phyloP scores from a whole-genome alignment of 163 green algal genomes.

The Picocystis sp. region DNA sequence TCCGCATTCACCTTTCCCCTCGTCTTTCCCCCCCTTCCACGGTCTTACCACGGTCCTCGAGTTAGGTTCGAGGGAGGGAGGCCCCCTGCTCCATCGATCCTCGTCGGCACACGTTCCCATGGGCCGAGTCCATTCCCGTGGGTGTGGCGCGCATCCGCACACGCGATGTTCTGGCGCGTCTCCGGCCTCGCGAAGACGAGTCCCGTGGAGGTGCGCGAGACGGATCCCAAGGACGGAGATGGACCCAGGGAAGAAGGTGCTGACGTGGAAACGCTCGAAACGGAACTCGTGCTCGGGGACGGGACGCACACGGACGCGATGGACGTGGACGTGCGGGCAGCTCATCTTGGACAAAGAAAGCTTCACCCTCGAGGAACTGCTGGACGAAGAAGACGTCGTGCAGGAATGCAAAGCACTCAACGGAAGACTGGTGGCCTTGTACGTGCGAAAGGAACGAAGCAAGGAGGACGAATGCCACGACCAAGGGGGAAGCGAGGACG shows the following conservation, averaged over 20 bases:
- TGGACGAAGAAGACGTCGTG: conserved; percentile 95
- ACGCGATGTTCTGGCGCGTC: conserved; percentile 49
- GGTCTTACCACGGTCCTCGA: too few species aligned
- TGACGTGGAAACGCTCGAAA: too few species aligned
- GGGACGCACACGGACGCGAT: too few species aligned
- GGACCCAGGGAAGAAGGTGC: too few species aligned
- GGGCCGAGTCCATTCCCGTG: not conserved
- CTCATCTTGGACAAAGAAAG: conserved; percentile 80
- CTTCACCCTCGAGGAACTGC: conserved; percentile 85
- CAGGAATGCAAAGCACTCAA: conserved; percentile 95
- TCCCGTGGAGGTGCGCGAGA: conserved; percentile 40
- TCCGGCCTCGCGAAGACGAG: conserved; percentile 38
- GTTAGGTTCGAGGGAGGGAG: too few species aligned
- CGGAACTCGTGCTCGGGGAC: too few species aligned
- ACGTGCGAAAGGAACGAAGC: conserved; percentile 6
- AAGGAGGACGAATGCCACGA: too few species aligned
- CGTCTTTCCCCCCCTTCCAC: too few species aligned
- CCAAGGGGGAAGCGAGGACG: too few species aligned
- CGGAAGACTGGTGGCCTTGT: conserved; percentile 70
- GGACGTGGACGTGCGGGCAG: conserved; percentile 10
- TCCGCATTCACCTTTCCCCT: too few species aligned
- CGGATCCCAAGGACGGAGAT: not conserved
- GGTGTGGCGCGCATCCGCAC: conserved; percentile 1
- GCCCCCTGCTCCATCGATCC: too few species aligned
- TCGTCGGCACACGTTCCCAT: too few species aligned